Percentiles rank a stretch among this genome's conserved stretches.
phyloP scores from a whole-genome alignment of 2,329 filamentous ascomycete species.

The Orbilia quercus region DNA sequence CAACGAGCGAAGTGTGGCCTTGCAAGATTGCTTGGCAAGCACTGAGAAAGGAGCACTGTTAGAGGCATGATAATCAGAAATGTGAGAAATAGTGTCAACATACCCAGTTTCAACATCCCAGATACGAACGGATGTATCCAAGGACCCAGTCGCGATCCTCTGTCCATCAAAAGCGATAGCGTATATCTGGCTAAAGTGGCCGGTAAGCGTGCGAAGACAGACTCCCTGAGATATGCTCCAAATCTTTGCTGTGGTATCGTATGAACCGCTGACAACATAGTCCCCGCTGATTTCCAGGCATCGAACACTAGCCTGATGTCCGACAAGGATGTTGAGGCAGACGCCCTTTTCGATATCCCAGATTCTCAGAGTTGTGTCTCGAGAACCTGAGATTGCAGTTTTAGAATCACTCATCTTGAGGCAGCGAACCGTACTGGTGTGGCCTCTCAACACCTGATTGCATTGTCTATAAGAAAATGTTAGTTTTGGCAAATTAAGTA shows the following conservation, averaged over 20 bases:
- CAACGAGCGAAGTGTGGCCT: conserved; percentile 95
- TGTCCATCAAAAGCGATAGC: conserved; percentile 96
- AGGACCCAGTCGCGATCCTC: conserved; percentile 90
- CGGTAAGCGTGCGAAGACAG: conserved; percentile 87
- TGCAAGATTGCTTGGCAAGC: conserved; percentile 91
- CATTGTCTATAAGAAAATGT: conserved; percentile 69
- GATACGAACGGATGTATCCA: conserved; percentile 95
- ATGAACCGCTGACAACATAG: conserved; percentile 96
- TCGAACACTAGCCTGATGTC: conserved; percentile 93
- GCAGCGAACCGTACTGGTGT: conserved; percentile 95
- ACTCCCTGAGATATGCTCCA: conserved; percentile 98
- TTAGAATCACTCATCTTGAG: conserved; percentile 96
- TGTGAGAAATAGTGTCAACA: conserved; percentile 62
- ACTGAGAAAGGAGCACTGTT: conserved; percentile 61
- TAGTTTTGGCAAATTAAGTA: conserved; percentile 1
- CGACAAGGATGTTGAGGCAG: conserved; percentile 90
- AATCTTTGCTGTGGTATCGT: conserved; percentile 94
- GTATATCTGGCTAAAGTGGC: conserved; percentile 99
- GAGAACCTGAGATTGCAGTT: conserved; percentile 94
- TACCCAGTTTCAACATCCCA: conserved; percentile 93
- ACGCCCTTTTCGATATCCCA: conserved; percentile 92
- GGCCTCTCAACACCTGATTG: conserved; percentile 85
- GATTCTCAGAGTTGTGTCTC: conserved; percentile 91
- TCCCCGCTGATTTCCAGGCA: conserved; percentile 97
- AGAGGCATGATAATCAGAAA: neutral